phyloP scores from a whole-genome alignment of 768 basidiomycete species.

The Macrolepiota fuliginosa region DNA sequence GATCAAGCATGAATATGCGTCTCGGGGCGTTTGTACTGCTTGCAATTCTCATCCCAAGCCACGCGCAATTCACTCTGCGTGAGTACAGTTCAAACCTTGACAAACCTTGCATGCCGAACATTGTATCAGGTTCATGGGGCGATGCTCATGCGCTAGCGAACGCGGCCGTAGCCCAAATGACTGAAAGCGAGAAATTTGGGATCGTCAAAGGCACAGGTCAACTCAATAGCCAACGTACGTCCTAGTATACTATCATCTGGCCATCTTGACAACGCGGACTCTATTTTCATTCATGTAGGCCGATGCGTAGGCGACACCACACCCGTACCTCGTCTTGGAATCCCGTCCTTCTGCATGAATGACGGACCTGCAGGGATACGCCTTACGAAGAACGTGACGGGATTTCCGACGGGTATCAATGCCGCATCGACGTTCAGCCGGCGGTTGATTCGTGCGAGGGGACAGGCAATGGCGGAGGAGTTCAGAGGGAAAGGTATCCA shows the following conservation, averaged over 20 bases:
- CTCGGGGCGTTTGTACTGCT: background rate
- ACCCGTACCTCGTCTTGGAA: constrained; percentile 36
- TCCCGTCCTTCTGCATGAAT: constrained; percentile 46
- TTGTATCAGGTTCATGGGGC: constrained; percentile 40
- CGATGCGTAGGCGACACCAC: constrained; percentile 47
- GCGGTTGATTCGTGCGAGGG: constrained; percentile 61
- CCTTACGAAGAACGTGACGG: constrained; percentile 41
- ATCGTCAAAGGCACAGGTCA: constrained; percentile 46
- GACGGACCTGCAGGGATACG: constrained; percentile 49
- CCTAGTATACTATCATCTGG: too few species aligned
- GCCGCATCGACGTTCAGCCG: constrained; percentile 52
- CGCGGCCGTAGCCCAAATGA: constrained; percentile 35
- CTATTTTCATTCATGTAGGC: constrained; percentile 23
- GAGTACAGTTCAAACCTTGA: background rate
- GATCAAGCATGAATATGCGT: background rate
- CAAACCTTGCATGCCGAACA: background rate
- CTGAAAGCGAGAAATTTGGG: constrained; percentile 43
- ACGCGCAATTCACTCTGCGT: constrained; percentile 7
- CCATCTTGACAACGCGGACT: background rate
- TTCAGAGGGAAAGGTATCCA: constrained; percentile 66
- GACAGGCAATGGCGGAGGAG: constrained; percentile 62
- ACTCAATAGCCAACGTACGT: constrained; percentile 33
- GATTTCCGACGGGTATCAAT: constrained; percentile 60
- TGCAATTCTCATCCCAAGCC: background rate
- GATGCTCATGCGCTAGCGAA: constrained; percentile 39